Conservation (phyloP, 805 yeast species). For the Scheffersomyces lignosus region DNA sequence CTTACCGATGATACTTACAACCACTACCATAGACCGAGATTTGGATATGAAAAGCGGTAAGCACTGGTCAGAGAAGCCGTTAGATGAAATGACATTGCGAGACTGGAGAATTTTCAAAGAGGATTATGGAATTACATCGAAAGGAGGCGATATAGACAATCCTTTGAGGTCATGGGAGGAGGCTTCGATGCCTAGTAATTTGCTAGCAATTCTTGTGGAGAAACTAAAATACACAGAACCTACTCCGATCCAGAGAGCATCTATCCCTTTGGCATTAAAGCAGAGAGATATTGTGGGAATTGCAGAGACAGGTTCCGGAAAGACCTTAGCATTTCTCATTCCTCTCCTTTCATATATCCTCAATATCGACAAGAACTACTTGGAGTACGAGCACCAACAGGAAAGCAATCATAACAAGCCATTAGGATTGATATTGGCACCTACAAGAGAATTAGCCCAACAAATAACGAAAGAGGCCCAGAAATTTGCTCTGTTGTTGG, state of each 20-base stretch:
- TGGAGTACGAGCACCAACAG: slow-evolving; percentile 42
- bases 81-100: slow-evolving; percentile 66
- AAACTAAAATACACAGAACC: slow-evolving; percentile 60
- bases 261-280: slow-evolving; percentile 68
- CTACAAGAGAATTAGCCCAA: slow-evolving; percentile 90
- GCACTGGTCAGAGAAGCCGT: slow-evolving; percentile 71
- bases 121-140: slow-evolving; percentile 66
- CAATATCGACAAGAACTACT: slow-evolving; percentile 31
- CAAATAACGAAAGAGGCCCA: slow-evolving; percentile 74
- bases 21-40: slow-evolving; percentile 4
- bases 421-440: slow-evolving; percentile 79
- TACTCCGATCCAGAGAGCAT: slow-evolving; percentile 88
- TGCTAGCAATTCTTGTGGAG: slow-evolving; percentile 29
- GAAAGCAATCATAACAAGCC: slow-evolving; percentile 58
- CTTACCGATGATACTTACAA: slow-evolving; percentile 37
- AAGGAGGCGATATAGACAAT: slow-evolving; percentile 42
- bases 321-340: slow-evolving; percentile 78
- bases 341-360: slow-evolving; percentile 64
- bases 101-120: slow-evolving; percentile 90
- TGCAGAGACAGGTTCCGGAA: slow-evolving; percentile 98
- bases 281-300: slow-evolving; percentile 76
- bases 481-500: slow-evolving; percentile 43
- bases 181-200: slow-evolving; percentile 42
- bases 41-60: slow-evolving; percentile 16
- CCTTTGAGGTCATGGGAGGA: slow-evolving; percentile 82